These are phyloP conservation scores for Starmerella kuoi DNA, from an alignment of 805 yeast genomes.

Conservation along the genomic window DNA sequence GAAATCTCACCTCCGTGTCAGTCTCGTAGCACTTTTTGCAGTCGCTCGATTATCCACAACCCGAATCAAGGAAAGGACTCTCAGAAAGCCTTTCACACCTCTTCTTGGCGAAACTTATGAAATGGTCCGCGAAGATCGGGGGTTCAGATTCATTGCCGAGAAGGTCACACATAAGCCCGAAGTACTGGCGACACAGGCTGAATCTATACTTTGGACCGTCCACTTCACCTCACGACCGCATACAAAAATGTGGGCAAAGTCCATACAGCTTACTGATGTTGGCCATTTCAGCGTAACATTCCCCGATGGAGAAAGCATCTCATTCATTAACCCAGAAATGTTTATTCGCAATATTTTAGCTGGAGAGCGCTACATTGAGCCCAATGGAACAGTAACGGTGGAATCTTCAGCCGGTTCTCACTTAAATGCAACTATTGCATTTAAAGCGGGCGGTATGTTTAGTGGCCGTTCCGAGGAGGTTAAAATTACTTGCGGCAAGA, in stretches of 20 bases:
- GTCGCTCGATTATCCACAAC: constrained; percentile 57
- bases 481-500: constrained; percentile 24
- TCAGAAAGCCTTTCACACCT: constrained; percentile 90
- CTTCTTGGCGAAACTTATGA: constrained; percentile 88
- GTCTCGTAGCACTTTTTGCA: constrained; percentile 73
- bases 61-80: constrained; percentile 60
- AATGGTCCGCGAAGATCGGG: constrained; percentile 70
- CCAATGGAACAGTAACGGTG: constrained; percentile 54
- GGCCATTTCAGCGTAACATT: constrained; percentile 54
- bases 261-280: constrained; percentile 65
- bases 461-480: constrained; percentile 68
- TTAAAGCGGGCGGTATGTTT: constrained; percentile 75
- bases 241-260: constrained; percentile 93
- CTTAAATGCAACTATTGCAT: constrained; percentile 54
- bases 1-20: constrained; percentile 40
- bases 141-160: constrained; percentile 64
- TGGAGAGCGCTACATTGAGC: constrained; percentile 90
- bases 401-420: constrained; percentile 48
- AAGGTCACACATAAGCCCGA: constrained; percentile 84
- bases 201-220: constrained; percentile 51
- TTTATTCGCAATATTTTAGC: constrained; percentile 78
- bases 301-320: constrained; percentile 53
- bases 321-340: constrained; percentile 75
- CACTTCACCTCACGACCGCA: constrained; percentile 35
- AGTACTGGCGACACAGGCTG: constrained; percentile 69